A percentile compares a stretch with the other conserved stretches of the same genome.
Evolutionary conservation across 1,139 yeast species (phyloP).

Genomic region (Keqinozyma sinolaborantium): DNA sequence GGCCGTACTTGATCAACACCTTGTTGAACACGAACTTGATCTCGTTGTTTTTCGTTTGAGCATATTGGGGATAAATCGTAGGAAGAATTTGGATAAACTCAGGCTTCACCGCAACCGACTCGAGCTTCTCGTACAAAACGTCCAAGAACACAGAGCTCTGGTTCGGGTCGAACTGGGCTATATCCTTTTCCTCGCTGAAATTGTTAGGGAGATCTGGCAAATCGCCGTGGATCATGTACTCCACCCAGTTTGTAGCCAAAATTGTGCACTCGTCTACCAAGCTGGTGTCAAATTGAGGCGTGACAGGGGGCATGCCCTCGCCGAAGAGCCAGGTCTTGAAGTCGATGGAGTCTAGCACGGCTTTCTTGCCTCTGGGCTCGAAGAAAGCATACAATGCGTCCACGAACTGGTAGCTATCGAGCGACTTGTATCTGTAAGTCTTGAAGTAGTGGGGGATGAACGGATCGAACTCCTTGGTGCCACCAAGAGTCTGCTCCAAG

Average conservation of each 20-base stretch:
- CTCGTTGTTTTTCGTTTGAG: conserved; percentile 27
- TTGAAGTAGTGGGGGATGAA: conserved; percentile 31
- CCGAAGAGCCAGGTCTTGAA: conserved; percentile 48
- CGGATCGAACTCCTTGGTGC: conserved; percentile 23
- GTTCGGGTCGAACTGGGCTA: conserved; percentile 24
- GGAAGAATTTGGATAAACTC: conserved; percentile 18
- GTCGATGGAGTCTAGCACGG: conserved; percentile 76
- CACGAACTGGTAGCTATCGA: conserved; percentile 28
- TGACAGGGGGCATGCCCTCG: conserved; percentile 26
- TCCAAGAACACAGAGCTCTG: conserved; percentile 35
- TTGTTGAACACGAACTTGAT: conserved; percentile 29
- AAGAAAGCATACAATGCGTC: conserved; percentile 28
- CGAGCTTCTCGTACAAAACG: conserved; percentile 22
- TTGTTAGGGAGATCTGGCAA: conserved; percentile 2
- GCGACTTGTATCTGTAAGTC: conserved; percentile 26
- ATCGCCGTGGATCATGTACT: conserved; percentile 7
- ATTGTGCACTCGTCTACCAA: conserved; percentile 28
- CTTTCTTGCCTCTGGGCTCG: conserved; percentile 69
- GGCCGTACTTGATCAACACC: conserved; percentile 26
- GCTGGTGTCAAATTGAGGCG: conserved; percentile 27
- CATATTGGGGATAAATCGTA: conserved; percentile 22
- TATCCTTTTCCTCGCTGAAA: conserved; percentile 18
- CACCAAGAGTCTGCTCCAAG: conserved; percentile 26
- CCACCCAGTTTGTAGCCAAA: conserved; percentile 25
- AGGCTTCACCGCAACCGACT: conserved; percentile 10